Evolutionary conservation across 2,329 filamentous ascomycete genomes (phyloP).

Genomic region (Pseudogymnoascus sp.): DNA sequence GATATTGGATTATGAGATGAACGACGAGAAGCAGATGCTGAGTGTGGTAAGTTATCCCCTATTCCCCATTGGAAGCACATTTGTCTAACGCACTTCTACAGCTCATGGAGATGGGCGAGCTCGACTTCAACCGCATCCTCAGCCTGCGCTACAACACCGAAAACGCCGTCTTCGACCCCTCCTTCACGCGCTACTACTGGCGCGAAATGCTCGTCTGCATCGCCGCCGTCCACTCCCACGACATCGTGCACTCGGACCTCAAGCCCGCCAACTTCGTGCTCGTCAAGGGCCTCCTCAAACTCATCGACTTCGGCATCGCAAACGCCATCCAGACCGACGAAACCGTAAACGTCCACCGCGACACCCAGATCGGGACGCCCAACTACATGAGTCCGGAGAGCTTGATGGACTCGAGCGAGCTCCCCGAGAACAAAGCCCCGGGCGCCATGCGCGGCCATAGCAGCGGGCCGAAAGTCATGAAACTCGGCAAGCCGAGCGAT

Average conservation of each 20-base stretch:
- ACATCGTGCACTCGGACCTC: conserved; percentile 93
- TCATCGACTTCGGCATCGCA: conserved; percentile 98
- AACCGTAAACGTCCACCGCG: conserved; percentile 94
- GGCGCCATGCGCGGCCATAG: conserved; percentile 23
- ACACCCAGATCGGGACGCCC: conserved; percentile 89
- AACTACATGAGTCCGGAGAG: conserved; percentile 99
- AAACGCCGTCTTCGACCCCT: conserved; percentile 71
- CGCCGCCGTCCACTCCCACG: conserved; percentile 75
- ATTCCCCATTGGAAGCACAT: background rate
- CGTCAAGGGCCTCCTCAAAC: conserved; percentile 80
- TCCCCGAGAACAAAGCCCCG: conserved; percentile 34
- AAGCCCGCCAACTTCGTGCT: conserved; percentile 97
- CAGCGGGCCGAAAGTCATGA: conserved; percentile 68
- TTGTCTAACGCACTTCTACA: conserved; percentile 28
- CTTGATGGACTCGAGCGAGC: conserved; percentile 76
- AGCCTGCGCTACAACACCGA: conserved; percentile 65
- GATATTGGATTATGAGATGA: conserved; percentile 87
- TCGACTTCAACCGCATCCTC: conserved; percentile 83
- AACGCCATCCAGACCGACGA: conserved; percentile 94
- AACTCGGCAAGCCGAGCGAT: conserved; percentile 90
- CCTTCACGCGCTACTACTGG: conserved; percentile 97
- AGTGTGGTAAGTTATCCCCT: conserved; percentile 58
- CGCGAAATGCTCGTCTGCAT: conserved; percentile 98
- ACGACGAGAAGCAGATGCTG: conserved; percentile 81
- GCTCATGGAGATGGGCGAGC: conserved; percentile 96